Evolutionary conservation across 78 protist species (phyloP).

Genomic region (Monosiga brevicollis): DNA sequence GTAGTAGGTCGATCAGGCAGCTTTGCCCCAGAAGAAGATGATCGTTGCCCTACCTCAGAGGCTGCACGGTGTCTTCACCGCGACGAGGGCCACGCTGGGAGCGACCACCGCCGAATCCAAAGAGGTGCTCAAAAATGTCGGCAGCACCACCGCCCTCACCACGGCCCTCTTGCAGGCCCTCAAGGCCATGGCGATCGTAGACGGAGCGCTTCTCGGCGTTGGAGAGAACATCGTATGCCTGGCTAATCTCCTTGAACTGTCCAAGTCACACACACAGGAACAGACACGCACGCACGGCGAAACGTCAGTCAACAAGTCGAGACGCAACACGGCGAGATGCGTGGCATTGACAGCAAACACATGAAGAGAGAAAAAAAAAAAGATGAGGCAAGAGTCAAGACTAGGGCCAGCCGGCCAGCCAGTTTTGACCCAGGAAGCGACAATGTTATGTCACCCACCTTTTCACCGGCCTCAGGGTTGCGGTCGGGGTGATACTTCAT

Average conservation of each 20-base stretch:
- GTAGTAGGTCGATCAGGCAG: no score
- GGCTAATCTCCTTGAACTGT: constrained; percentile 77
- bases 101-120: constrained; percentile 11
- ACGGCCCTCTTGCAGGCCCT: constrained; percentile 35
- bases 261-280: background rate
- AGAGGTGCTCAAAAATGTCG: constrained; percentile 21
- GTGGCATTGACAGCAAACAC: background rate
- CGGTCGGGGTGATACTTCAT: constrained; percentile 93
- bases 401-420: background rate
- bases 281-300: background rate
- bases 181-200: constrained; percentile 84
- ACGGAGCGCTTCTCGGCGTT: constrained; percentile 72
- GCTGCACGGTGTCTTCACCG: constrained; percentile 5
- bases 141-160: constrained; percentile 11
- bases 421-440: background rate
- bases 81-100: background rate
- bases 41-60: no score
- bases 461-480: constrained; percentile 66
- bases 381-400: background rate
- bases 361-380: background rate
- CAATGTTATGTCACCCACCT: constrained; percentile 16
- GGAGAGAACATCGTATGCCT: constrained; percentile 81
- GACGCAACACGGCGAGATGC: background rate
- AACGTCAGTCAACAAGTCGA: background rate
- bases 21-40: no score